These are phyloP conservation scores for Fusarium begoniae DNA, from an alignment of 2,329 filamentous ascomycete genomes.

Conservation along the genomic window DNA sequence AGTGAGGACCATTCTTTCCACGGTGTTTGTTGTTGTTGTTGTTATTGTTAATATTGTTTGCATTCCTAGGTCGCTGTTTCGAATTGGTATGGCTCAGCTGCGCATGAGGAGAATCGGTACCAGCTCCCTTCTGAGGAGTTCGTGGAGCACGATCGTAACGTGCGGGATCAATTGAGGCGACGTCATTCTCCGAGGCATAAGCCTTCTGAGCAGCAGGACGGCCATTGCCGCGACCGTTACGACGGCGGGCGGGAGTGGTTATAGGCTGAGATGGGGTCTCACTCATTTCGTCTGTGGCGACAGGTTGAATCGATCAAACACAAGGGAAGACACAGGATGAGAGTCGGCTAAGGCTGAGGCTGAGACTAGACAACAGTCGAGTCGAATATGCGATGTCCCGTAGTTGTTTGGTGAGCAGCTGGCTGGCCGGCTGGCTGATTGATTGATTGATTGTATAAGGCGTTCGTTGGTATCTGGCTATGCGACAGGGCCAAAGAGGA, in stretches of 20 bases:
- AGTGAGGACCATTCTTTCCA: slow-evolving; percentile 46
- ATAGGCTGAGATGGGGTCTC: slow-evolving; percentile 46
- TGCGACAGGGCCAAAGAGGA: slow-evolving; percentile 19
- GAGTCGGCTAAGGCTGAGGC: slow-evolving; percentile 3
- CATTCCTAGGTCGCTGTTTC: slow-evolving; percentile 44
- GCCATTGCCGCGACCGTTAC: slow-evolving; percentile 53
- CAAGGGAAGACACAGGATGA: not conserved
- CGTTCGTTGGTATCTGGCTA: slow-evolving; percentile 6
- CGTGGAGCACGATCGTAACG: slow-evolving; percentile 49
- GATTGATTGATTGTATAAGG: not conserved
- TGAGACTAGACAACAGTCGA: not conserved
- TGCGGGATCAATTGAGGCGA: slow-evolving; percentile 43
- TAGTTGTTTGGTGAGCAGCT: not conserved
- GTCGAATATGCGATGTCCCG: not conserved
- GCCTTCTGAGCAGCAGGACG: slow-evolving; percentile 58
- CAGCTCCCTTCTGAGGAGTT: slow-evolving; percentile 58
- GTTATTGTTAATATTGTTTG: slow-evolving; percentile 18
- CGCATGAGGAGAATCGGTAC: slow-evolving; percentile 49
- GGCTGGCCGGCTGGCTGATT: not conserved
- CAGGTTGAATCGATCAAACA: not conserved
- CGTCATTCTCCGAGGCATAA: slow-evolving; percentile 69
- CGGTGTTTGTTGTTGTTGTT: slow-evolving; percentile 44
- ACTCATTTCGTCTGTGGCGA: slow-evolving; percentile 44
- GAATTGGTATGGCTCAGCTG: slow-evolving; percentile 41
- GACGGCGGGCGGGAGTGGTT: slow-evolving; percentile 49